A percentile compares a stretch with the other conserved stretches of the same genome.
Conservation (phyloP, 1,284 basidiomycete genomes). For the Caloboletus firmus region DNA sequence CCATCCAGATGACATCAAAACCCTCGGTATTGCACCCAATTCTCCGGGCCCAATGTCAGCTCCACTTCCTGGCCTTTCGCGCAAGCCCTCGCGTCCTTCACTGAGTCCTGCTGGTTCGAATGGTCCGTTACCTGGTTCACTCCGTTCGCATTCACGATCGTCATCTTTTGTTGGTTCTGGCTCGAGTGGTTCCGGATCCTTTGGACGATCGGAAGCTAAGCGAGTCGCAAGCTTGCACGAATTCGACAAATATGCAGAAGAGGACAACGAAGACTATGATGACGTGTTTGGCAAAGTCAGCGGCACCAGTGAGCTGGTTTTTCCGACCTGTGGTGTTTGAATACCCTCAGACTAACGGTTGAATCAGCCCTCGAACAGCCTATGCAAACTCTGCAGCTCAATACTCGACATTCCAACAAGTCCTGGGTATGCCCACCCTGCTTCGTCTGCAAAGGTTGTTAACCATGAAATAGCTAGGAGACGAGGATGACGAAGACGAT, state of each 20-base stretch:
- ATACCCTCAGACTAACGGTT: neutral
- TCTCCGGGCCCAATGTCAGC: constrained; percentile 62
- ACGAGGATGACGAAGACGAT: constrained; percentile 86
- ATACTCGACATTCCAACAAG: constrained; percentile 79
- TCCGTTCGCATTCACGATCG: constrained; percentile 47
- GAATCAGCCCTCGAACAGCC: constrained; percentile 55
- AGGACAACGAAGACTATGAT: constrained; percentile 85
- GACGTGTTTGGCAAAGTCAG: constrained; percentile 84
- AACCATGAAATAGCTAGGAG: constrained; percentile 55
- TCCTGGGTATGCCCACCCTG: constrained; percentile 65
- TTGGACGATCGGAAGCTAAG: constrained; percentile 62
- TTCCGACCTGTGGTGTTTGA: neutral
- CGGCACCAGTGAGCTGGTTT: constrained; percentile 51
- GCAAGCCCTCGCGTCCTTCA: constrained; percentile 49
- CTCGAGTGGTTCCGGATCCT: constrained; percentile 47
- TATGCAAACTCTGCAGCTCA: constrained; percentile 75
- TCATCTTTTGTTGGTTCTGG: constrained; percentile 55
- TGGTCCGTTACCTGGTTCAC: constrained; percentile 31
- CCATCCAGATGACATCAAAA: constrained; percentile 86
- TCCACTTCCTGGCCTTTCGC: constrained; percentile 53
- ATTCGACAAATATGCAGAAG: constrained; percentile 83
- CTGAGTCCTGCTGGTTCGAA: constrained; percentile 38
- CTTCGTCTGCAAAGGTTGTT: constrained; percentile 1
- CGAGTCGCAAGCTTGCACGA: constrained; percentile 54
- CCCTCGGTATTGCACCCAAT: constrained; percentile 50